Base-by-base conservation (phyloP, 768 basidiomycete genomes). In the Lactarius trivialis region DNA sequence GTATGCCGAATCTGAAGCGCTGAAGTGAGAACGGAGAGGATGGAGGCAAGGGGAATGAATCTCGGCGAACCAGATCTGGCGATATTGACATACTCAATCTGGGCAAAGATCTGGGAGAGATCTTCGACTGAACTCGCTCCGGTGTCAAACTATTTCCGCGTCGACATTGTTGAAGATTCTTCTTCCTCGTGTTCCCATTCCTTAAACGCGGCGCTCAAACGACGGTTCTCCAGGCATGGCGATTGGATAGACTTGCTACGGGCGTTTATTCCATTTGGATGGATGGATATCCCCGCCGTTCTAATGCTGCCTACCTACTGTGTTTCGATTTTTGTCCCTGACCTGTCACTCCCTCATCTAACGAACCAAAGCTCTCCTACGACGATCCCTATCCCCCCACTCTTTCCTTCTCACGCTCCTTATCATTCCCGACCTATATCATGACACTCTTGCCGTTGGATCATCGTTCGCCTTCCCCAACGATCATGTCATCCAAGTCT, bases 281-380 rank as follows among this genome's bases (percentile, higher is more conserved):
- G 39, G 50, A 26, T 43, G 32, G 41, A 52, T 36, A 48, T 58
- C 48, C 55, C 60, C 60, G 26, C 41, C 36, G n/a, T 26, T 56
- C 21, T 57, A 33, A 51, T 48, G n/a, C n/a, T n/a, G n/a, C n/a
- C n/a, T n/a, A n/a, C n/a, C 45, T 11, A 48, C 28, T n/a, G 24
- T n/a, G 63, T 54, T 65, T 65, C 57, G 66, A 48, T 65, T 58
- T 68, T 58, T 45, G 49, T 48, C 33, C 24, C 34, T 37, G 45
- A 53, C 50, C 65, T 57, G 63, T 53, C 51, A 61, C 63, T 51
- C 28, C 26, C 49, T 19, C 41, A 41, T 43, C 41, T 21, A n/a
- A 41, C 39, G 39, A n/a, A 43, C 43, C 43, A 21, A 45, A 9
- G 43, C 11, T 45, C 43, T 55, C 24, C 43, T 51, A 30, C 51